Evolutionary conservation across 352 stramenopile genomes (phyloP), one percentile per base, ranked within the genome.

Genomic region (Globisporangium cederbergense): DNA sequence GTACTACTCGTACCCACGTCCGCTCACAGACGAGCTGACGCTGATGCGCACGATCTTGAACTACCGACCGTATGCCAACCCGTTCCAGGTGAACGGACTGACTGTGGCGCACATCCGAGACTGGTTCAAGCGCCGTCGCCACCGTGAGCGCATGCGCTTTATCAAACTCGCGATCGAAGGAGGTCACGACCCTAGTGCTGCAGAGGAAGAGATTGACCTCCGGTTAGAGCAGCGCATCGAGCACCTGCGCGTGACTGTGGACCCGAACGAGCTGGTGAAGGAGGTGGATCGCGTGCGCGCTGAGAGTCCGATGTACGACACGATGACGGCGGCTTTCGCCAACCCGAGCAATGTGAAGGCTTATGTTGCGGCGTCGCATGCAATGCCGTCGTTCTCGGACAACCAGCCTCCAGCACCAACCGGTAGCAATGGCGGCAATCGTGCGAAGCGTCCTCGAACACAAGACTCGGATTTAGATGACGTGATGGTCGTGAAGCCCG

Each of bases 21-120:
- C 86, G 40, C 52, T 95, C 8, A 77, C 82, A 0, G 86, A 95
- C 59, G 86, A 95, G 64, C 75, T 95, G 11, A 91, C 85, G 54
- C 72, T 93, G 28, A 95, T 95, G 86, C 79, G 81, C 30, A 90
- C 81, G 42, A 91, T 95, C 43, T 68, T 95, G 43, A 91, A 89
- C 70, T 92, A 91, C 64, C 81, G 79, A 28, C 86, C 83, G 49
- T 93, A 86, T 60, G 73, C 79, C 3, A 93, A 90, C 49, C 81
- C 79, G 57, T 90, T 89, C 61, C 66, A 86, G 32, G 64, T 81
- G 8, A 73, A 73, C 43, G 79, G 81, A 7, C 68, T 92, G 8
- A 86, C 83, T 38, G 78, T 91, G 28, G 70, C 77, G 6, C 81
- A 93, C 46, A 79, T 95, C 18, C 81, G 86, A 6, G 86, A 95